phyloP scores from a whole-genome alignment of 2,329 filamentous ascomycete genomes.

The Claviceps paspali region DNA sequence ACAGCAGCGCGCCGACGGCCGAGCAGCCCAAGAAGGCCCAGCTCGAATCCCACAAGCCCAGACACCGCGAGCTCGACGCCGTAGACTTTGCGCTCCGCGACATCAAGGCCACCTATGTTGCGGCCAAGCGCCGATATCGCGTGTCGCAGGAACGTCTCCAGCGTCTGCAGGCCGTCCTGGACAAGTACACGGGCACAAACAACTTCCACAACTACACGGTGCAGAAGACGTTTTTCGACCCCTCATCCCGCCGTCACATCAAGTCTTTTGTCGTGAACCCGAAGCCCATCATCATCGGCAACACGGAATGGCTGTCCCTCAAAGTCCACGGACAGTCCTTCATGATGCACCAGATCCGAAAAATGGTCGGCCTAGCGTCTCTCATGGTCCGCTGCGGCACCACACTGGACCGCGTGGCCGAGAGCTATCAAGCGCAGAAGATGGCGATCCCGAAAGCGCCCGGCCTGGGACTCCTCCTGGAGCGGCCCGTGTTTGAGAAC shows the following conservation, averaged over 20 bases:
- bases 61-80: conserved; percentile 28
- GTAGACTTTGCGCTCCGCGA: conserved; percentile 53
- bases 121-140: conserved; percentile 73
- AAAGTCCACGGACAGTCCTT: conserved; percentile 97
- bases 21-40: conserved; percentile 10
- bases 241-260: conserved; percentile 79
- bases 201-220: conserved; percentile 99
- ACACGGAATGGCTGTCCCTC: conserved; percentile 88
- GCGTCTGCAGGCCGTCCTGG: conserved; percentile 60
- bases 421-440: conserved; percentile 56
- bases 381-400: conserved; percentile 73
- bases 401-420: conserved; percentile 51
- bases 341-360: conserved; percentile 99
- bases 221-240: conserved; percentile 66
- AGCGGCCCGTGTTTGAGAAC: conserved; percentile 77
- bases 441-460: conserved; percentile 92
- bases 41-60: conserved; percentile 20
- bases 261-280: conserved; percentile 74
- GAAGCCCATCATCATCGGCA: conserved; percentile 67
- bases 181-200: conserved; percentile 64
- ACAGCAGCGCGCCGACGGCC: conserved; percentile 3
- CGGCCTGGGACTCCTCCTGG: conserved; percentile 71
- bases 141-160: conserved; percentile 56
- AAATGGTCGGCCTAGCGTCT: conserved; percentile 92
- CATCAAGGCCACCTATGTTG: conserved; percentile 68